Evolutionary conservation across 345 rosid species (phyloP).

Genomic region (Arabidopsis arenosa): DNA sequence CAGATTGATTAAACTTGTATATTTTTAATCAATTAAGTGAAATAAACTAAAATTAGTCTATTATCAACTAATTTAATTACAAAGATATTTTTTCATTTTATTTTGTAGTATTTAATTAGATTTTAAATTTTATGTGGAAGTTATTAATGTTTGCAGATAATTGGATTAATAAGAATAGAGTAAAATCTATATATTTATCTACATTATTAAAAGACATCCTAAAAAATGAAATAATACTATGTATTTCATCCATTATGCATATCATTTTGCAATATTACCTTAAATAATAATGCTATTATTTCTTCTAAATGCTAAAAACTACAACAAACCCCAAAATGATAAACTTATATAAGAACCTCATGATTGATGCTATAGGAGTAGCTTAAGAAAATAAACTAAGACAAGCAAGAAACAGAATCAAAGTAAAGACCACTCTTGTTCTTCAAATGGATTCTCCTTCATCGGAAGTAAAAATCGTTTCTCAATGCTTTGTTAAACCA

Average conservation of each 20-base stretch:
- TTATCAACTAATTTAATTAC: too few species aligned
- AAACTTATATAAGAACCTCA: background rate
- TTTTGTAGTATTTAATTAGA: too few species aligned
- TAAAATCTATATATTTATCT: background rate
- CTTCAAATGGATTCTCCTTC: slow-evolving; percentile 40
- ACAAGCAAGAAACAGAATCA: background rate
- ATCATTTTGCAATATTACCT: background rate
- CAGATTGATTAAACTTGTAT: background rate
- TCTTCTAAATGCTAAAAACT: background rate
- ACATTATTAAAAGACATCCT: background rate
- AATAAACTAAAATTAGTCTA: background rate
- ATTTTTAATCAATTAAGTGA: background rate
- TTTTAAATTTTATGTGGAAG: background rate
- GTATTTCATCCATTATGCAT: background rate
- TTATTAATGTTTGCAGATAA: background rate
- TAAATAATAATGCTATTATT: background rate
- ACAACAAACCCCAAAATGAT: background rate
- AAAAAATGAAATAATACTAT: background rate
- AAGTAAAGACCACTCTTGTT: background rate
- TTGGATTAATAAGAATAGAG: background rate
- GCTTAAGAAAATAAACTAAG: background rate
- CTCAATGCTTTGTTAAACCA: slow-evolving; percentile 68
- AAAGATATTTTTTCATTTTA: too few species aligned
- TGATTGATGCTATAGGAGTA: background rate
- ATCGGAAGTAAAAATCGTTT: slow-evolving; percentile 43